Evolutionary conservation across 2,329 filamentous ascomycete species (phyloP).

Genomic region (Aspergillus flavus): DNA sequence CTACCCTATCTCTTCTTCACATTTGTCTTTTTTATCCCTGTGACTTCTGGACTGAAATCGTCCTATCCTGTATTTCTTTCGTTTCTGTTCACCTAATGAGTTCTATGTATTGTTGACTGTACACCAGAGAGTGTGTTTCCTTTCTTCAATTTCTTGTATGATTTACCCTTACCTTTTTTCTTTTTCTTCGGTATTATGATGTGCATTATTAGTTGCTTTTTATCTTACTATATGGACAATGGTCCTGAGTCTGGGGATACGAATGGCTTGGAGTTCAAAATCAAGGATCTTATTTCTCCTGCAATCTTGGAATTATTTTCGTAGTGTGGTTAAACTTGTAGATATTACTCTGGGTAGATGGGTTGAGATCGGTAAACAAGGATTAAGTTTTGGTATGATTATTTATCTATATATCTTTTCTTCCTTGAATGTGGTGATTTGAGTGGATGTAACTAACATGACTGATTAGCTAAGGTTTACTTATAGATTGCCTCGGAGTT

Average conservation of each 20-base stretch:
- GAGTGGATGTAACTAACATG: too few species aligned
- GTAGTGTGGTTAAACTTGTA: neutral
- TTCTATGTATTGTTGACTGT: conserved; percentile 1
- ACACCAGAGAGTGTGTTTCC: conserved; percentile 5
- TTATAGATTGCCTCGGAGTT: too few species aligned
- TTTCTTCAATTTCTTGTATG: neutral
- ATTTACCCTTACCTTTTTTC: neutral
- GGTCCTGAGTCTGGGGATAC: neutral
- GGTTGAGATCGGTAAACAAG: too few species aligned
- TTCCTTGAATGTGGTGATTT: too few species aligned
- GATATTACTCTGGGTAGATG: too few species aligned
- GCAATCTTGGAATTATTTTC: neutral
- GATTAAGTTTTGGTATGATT: too few species aligned
- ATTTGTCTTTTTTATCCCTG: neutral
- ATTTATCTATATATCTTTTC: too few species aligned
- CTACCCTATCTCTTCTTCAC: conserved; percentile 2
- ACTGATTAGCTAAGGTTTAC: too few species aligned
- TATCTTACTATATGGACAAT: neutral
- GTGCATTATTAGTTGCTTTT: neutral
- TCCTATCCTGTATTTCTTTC: neutral
- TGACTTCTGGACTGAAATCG: neutral
- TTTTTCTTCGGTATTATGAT: neutral
- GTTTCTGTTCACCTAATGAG: neutral
- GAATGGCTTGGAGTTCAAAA: neutral
- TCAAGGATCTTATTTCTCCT: neutral